Evolutionary conservation across 2,329 filamentous ascomycete species (phyloP).

Genomic region (Sclerotinia sclerotiorum): DNA sequence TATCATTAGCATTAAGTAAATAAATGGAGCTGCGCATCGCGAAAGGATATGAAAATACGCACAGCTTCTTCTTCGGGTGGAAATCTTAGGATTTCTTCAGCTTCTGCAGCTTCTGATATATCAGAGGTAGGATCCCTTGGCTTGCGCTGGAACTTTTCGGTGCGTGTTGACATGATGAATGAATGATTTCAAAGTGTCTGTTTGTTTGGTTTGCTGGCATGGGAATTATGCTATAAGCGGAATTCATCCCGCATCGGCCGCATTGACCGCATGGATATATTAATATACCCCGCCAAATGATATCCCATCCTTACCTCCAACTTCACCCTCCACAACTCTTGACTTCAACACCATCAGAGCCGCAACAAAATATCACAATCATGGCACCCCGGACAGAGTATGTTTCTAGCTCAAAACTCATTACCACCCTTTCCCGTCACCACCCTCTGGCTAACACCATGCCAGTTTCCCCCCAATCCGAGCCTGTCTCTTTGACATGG

Average conservation of each 20-base stretch:
- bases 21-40: neutral
- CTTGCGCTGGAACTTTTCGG: conserved; percentile 39
- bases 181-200: conserved; percentile 11
- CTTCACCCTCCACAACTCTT: conserved; percentile 10
- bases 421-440: too few relatives aligned
- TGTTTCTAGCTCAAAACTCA: neutral
- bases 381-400: conserved; percentile 33
- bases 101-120: conserved; percentile 30
- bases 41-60: conserved; percentile 23
- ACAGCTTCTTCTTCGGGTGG: conserved; percentile 47
- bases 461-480: conserved; percentile 72
- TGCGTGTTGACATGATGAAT: conserved; percentile 38
- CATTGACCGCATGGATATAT: neutral
- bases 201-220: conserved; percentile 22
- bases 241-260: conserved; percentile 12
- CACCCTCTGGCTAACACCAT: neutral
- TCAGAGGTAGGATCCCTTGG: conserved; percentile 32
- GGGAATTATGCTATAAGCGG: conserved; percentile 11
- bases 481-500: conserved; percentile 98
- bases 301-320: conserved; percentile 12
- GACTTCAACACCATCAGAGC: neutral
- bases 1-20: neutral
- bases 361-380: conserved; percentile 1
- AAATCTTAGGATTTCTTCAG: conserved; percentile 41
- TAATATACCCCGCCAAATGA: conserved; percentile 11